Percentiles rank a stretch among this genome's conserved stretches.
phyloP scores from a whole-genome alignment of 129 eudicot genomes.

The Solidago caesia region DNA sequence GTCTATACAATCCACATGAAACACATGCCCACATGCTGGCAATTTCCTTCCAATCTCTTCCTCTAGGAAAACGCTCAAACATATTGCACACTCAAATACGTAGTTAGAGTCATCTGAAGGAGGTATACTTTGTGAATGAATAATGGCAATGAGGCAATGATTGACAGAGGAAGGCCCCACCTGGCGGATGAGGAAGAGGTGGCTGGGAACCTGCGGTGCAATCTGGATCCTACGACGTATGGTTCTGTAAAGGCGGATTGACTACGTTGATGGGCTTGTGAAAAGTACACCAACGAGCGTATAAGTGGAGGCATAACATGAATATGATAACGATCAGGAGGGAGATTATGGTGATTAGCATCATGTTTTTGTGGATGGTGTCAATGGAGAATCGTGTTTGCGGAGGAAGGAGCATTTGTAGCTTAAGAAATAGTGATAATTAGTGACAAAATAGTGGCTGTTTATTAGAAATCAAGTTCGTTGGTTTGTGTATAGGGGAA shows the following conservation, averaged over 20 bases:
- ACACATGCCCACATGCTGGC: slow-evolving; percentile 50
- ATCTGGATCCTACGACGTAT: slow-evolving; percentile 24
- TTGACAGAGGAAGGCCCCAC: slow-evolving; percentile 48
- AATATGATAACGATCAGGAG: slow-evolving; percentile 47
- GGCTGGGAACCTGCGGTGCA: slow-evolving; percentile 27
- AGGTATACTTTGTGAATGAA: slow-evolving; percentile 28
- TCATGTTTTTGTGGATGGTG: slow-evolving; percentile 35
- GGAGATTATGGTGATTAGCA: slow-evolving; percentile 48
- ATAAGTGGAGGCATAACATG: slow-evolving; percentile 41
- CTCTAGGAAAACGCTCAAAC: slow-evolving; percentile 51
- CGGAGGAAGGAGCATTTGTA: neutral
- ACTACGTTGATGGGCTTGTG: slow-evolving; percentile 29
- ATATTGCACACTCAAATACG: slow-evolving; percentile 53
- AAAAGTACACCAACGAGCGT: slow-evolving; percentile 54
- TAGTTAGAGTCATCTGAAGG: slow-evolving; percentile 7
- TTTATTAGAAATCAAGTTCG: slow-evolving; percentile 10
- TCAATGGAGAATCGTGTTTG: no score
- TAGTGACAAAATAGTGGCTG: slow-evolving; percentile 8
- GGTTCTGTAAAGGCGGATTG: slow-evolving; percentile 28
- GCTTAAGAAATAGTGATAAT: slow-evolving; percentile 17
- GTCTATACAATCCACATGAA: slow-evolving; percentile 65
- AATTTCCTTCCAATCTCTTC: slow-evolving; percentile 46
- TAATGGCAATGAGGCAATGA: slow-evolving; percentile 46
- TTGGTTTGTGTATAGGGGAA: slow-evolving; percentile 19
- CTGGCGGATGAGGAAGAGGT: neutral